A percentile compares a stretch with the other conserved stretches of the same genome.
Evolutionary conservation across 2,329 filamentous ascomycete species (phyloP).

Genomic region (Sodiomyces alkalinus): DNA sequence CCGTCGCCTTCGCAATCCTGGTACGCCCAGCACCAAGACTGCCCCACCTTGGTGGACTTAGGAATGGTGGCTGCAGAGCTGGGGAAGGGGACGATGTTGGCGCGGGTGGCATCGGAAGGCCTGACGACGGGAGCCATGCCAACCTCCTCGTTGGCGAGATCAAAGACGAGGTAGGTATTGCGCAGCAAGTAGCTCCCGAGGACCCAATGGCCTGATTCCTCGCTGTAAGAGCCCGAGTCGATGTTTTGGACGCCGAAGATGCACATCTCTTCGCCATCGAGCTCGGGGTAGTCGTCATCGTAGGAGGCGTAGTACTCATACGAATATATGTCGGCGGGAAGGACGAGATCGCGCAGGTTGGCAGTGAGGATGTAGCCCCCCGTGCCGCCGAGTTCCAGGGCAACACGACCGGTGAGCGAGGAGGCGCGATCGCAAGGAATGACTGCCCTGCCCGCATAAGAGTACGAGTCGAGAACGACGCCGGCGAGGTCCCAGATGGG

Average conservation of each 20-base stretch:
- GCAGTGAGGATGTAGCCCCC: constrained; percentile 14
- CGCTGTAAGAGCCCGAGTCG: constrained; percentile 1
- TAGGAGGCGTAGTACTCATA: background rate
- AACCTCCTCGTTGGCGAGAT: constrained; percentile 16
- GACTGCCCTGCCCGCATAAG: constrained; percentile 2
- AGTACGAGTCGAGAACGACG: constrained; percentile 9
- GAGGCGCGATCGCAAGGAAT: constrained; percentile 13
- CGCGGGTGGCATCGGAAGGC: constrained; percentile 7
- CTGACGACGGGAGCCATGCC: constrained; percentile 15
- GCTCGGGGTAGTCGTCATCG: background rate
- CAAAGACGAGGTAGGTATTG: constrained; percentile 17
- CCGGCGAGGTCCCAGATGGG: constrained; percentile 14
- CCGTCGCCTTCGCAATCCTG: background rate
- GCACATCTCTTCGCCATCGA: constrained; percentile 6
- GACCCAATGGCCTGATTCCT: constrained; percentile 4
- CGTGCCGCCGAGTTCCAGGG: constrained; percentile 12
- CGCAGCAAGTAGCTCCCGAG: constrained; percentile 14
- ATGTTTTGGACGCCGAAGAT: constrained; percentile 16
- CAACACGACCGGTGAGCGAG: constrained; percentile 9
- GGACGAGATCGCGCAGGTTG: constrained; percentile 13
- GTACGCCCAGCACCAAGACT: background rate
- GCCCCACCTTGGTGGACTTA: constrained; percentile 6
- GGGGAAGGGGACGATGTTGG: constrained; percentile 13
- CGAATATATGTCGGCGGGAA: constrained; percentile 7
- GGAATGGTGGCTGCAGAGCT: constrained; percentile 12